Evolutionary conservation across 2,329 filamentous ascomycete genomes (phyloP), one percentile per base, ranked within the genome.

Genomic region (Penicillium oxalicum): DNA sequence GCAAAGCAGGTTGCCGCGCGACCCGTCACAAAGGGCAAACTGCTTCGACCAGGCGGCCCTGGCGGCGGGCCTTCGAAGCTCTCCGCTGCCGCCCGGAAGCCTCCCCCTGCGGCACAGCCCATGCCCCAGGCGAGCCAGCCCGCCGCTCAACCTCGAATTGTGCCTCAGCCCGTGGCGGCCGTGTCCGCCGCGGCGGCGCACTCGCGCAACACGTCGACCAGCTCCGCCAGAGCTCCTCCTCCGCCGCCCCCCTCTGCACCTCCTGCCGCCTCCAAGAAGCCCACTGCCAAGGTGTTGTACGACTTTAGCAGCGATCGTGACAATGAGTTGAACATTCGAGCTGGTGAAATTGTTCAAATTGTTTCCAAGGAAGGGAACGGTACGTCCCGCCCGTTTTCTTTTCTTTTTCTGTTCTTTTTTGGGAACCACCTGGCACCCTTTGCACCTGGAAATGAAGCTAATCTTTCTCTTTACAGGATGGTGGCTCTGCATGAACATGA

Each of bases 311-410:
- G 90, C 12, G 86, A 91, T 58, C 88, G 81, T 54, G 81, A 85
- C 49, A 95, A 94, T 57, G 91, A 97, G 70, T 77, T 98, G 44
- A 84, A 86, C 12, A 81, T 98, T 55, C 79, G 69, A 49, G 84
- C 87, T 43, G 90, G 87, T 44, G 87, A 97, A 54, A 70, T 95
- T 42, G 80, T 98, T 45, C 83, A 94, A 67, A 83, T 98, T 63
- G 80, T 94, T n/a, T 86, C 93, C 64, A 96, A 96, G 71, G 91
- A 96, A 71, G 84, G 80, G 68, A 97, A 97, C 66, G 93, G 91
- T 95, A 81, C 69, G 84, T 69, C 26, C 1, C 12, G 3, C 3
- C 27, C 33, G 9, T 18, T 18, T 18, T 18, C 18, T 18, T 18
- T 18, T 18, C 18, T 18, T 18, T 18, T 18, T 18, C 2, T 18